Conservation (phyloP, 164 flowering plant genomes). For the Buxus sempervirens region DNA sequence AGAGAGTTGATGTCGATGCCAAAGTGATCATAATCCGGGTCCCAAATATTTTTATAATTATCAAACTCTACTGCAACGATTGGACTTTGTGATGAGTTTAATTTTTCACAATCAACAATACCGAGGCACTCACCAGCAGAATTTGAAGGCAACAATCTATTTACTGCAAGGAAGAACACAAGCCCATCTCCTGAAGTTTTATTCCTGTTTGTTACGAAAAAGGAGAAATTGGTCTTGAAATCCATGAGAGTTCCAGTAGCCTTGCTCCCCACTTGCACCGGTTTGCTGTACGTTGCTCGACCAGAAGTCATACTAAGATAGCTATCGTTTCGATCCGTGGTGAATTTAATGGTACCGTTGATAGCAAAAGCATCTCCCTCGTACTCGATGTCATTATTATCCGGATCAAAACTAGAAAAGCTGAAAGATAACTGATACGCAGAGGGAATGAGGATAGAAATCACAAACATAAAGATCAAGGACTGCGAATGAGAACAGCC, state of each 20-base stretch:
- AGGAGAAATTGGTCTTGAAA: neutral
- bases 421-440: too few species aligned
- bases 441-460: neutral
- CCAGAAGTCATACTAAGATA: neutral
- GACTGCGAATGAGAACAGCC: neutral
- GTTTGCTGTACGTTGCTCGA: neutral
- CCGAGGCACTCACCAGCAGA: neutral
- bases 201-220: neutral
- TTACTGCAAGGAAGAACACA: neutral
- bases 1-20: conserved; percentile 2
- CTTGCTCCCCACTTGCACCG: neutral
- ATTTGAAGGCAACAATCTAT: neutral
- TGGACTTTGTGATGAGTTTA: neutral
- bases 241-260: neutral
- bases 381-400: too few species aligned
- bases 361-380: neutral
- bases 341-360: neutral
- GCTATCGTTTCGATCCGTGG: neutral
- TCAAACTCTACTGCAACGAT: too few species aligned
- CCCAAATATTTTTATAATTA: neutral
- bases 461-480: neutral
- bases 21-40: neutral
- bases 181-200: neutral
- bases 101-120: neutral
- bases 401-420: too few species aligned